phyloP scores from a whole-genome alignment of 2,329 filamentous ascomycete species.

The Rosellinia necatrix region DNA sequence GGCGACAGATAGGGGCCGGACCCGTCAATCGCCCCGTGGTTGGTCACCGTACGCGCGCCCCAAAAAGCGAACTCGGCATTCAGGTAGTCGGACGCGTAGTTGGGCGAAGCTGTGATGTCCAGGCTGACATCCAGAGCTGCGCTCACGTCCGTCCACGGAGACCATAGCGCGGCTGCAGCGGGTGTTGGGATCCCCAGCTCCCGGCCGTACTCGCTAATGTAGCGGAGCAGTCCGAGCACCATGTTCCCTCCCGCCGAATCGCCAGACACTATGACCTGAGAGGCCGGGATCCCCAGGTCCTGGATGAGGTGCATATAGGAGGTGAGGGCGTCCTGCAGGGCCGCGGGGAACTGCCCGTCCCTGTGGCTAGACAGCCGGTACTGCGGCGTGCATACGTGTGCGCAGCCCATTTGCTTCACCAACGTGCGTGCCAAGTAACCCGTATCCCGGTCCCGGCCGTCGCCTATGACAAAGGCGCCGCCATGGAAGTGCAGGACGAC shows the following conservation, averaged over 20 bases:
- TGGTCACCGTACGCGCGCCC: slow-evolving; percentile 14
- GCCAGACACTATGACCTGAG: slow-evolving; percentile 40
- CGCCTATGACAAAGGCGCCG: slow-evolving; percentile 40
- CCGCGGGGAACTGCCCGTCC: slow-evolving; percentile 38
- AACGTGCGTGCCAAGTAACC: slow-evolving; percentile 36
- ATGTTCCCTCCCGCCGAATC: slow-evolving; percentile 43
- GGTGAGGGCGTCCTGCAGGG: slow-evolving; percentile 41
- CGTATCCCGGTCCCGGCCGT: slow-evolving; percentile 39
- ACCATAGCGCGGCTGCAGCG: slow-evolving; percentile 36
- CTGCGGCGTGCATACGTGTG: slow-evolving; percentile 39
- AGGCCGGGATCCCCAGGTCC: slow-evolving; percentile 33
- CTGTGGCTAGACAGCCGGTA: slow-evolving; percentile 39
- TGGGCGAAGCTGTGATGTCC: slow-evolving; percentile 13
- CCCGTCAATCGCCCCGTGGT: slow-evolving; percentile 10
- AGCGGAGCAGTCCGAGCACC: slow-evolving; percentile 40
- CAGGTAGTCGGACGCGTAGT: slow-evolving; percentile 22
- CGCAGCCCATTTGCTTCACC: slow-evolving; percentile 31
- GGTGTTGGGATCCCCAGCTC: slow-evolving; percentile 31
- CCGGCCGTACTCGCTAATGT: slow-evolving; percentile 35
- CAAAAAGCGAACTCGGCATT: slow-evolving; percentile 14
- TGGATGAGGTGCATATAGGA: slow-evolving; percentile 37
- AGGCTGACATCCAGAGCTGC: slow-evolving; percentile 1
- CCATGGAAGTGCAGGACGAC: slow-evolving; percentile 41
- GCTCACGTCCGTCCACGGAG: slow-evolving; percentile 36
- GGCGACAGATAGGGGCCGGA: slow-evolving; percentile 22